These are phyloP conservation scores for Paraconiothyrium sp. DNA, from an alignment of 2,329 filamentous ascomycete species.

Conservation along the genomic window DNA sequence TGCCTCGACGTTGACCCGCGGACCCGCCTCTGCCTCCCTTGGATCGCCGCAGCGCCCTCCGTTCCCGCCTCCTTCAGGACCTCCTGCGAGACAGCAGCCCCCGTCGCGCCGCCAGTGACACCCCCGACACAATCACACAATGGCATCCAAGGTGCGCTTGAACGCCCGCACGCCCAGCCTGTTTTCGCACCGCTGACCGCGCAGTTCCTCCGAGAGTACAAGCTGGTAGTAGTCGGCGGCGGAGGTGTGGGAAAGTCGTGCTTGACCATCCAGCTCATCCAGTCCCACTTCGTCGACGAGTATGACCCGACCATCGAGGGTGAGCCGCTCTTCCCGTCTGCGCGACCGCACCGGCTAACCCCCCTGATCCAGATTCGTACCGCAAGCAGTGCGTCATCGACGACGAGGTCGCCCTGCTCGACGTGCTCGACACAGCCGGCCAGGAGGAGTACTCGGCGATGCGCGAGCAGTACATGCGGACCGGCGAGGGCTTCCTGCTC, in stretches of 20 bases:
- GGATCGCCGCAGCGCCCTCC: constrained; percentile 22
- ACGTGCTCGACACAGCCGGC: constrained; percentile 96
- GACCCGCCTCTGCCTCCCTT: constrained; percentile 19
- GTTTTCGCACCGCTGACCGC: constrained; percentile 34
- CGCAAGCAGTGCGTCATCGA: constrained; percentile 99
- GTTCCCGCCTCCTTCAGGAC: constrained; percentile 27
- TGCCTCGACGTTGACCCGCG: constrained; percentile 12
- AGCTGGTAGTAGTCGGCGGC: constrained; percentile 88
- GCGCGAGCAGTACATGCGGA: constrained; percentile 99
- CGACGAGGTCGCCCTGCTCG: constrained; percentile 95
- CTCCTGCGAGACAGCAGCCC: constrained; percentile 12
- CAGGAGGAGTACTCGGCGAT: constrained; percentile 99
- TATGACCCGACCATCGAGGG: constrained; percentile 99
- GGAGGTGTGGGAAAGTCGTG: constrained; percentile 99
- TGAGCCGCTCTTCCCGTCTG: constrained; percentile 53
- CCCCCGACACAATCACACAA: constrained; percentile 29
- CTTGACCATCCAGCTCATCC: constrained; percentile 85
- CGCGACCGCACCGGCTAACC: constrained; percentile 21
- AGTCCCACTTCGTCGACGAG: constrained; percentile 97
- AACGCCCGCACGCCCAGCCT: constrained; percentile 9
- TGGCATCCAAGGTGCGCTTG: constrained; percentile 50
- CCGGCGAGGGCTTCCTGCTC: constrained; percentile 95
- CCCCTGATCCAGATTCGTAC: constrained; percentile 80
- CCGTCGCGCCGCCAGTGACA: constrained; percentile 12
- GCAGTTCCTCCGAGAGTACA: constrained; percentile 64